phyloP scores from a whole-genome alignment of 371 early-diverging fungal genomes.

The Entomophthora muscae region DNA sequence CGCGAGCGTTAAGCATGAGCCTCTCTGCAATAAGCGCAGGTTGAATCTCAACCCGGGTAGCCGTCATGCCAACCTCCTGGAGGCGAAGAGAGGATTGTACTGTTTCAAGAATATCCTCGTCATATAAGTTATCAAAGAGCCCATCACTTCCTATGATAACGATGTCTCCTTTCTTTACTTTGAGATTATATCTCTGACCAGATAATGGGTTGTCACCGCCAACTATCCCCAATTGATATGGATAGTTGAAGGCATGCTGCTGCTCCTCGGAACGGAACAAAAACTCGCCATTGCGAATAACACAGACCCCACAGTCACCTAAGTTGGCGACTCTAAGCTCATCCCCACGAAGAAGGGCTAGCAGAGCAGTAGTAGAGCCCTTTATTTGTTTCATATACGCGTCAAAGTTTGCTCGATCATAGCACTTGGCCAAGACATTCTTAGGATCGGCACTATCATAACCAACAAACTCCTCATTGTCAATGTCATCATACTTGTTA shows the following conservation, averaged over 20 bases:
- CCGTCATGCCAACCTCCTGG: neutral
- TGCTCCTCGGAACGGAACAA: slow-evolving; percentile 83
- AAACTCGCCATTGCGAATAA: slow-evolving; percentile 69
- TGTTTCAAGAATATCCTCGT: slow-evolving; percentile 55
- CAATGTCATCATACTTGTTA: slow-evolving; percentile 59
- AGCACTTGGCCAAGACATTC: slow-evolving; percentile 56
- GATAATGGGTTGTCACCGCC: slow-evolving; percentile 42
- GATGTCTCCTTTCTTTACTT: slow-evolving; percentile 59
- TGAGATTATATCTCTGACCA: slow-evolving; percentile 60
- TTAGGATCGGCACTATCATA: slow-evolving; percentile 59
- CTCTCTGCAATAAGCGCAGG: slow-evolving; percentile 61
- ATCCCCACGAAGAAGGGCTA: slow-evolving; percentile 71
- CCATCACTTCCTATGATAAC: slow-evolving; percentile 63
- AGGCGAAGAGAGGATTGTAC: slow-evolving; percentile 39
- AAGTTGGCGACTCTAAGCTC: slow-evolving; percentile 83
- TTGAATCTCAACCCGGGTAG: slow-evolving; percentile 13
- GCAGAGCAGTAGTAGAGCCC: slow-evolving; percentile 79
- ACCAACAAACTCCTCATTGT: slow-evolving; percentile 41
- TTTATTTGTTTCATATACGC: slow-evolving; percentile 26
- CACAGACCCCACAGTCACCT: slow-evolving; percentile 81
- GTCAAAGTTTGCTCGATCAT: slow-evolving; percentile 45
- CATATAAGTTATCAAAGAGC: slow-evolving; percentile 66
- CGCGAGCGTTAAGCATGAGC: slow-evolving; percentile 51
- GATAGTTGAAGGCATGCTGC: slow-evolving; percentile 68
- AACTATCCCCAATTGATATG: slow-evolving; percentile 58